These are phyloP conservation scores for Amphichorda felina DNA, from an alignment of 2,329 filamentous ascomycete genomes.

Conservation along the genomic window DNA sequence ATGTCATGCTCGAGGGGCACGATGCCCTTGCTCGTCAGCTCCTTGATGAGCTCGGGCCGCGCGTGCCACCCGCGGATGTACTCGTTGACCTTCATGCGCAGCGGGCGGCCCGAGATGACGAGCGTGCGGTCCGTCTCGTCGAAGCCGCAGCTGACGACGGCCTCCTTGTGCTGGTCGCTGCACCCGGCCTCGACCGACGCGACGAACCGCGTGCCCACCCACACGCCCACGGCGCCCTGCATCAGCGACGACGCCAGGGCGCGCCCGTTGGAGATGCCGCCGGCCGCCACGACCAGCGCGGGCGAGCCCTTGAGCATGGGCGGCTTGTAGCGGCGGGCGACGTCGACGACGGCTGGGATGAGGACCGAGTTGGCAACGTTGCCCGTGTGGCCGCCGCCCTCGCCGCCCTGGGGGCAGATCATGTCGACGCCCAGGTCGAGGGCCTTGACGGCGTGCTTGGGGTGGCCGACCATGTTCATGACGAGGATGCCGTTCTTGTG, in stretches of 20 bases:
- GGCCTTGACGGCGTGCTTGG: constrained; percentile 83
- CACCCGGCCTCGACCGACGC: constrained; percentile 73
- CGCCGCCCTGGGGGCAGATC: constrained; percentile 83
- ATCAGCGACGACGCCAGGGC: constrained; percentile 72
- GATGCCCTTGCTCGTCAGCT: constrained; percentile 63
- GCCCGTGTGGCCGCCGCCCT: constrained; percentile 88
- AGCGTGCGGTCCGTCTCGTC: constrained; percentile 74
- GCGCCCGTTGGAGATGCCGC: constrained; percentile 75
- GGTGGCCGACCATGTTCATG: constrained; percentile 97
- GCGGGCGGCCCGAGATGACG: constrained; percentile 68
- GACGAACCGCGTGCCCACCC: constrained; percentile 91
- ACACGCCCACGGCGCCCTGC: constrained; percentile 80
- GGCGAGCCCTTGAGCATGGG: constrained; percentile 51
- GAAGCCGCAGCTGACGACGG: constrained; percentile 68
- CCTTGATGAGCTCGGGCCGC: constrained; percentile 60
- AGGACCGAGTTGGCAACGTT: constrained; percentile 78
- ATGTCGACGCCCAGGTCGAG: constrained; percentile 80
- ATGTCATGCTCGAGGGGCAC: constrained; percentile 77
- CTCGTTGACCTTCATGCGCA: constrained; percentile 71
- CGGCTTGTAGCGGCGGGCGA: constrained; percentile 61
- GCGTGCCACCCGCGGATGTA: constrained; percentile 77
- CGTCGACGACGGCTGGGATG: constrained; percentile 77
- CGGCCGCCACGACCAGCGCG: constrained; percentile 74
- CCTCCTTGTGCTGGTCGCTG: constrained; percentile 70
- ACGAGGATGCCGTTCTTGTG: constrained; percentile 72